These are phyloP conservation scores for Podospora comata DNA, from an alignment of 495 filamentous ascomycete genomes.

Conservation along the genomic window DNA sequence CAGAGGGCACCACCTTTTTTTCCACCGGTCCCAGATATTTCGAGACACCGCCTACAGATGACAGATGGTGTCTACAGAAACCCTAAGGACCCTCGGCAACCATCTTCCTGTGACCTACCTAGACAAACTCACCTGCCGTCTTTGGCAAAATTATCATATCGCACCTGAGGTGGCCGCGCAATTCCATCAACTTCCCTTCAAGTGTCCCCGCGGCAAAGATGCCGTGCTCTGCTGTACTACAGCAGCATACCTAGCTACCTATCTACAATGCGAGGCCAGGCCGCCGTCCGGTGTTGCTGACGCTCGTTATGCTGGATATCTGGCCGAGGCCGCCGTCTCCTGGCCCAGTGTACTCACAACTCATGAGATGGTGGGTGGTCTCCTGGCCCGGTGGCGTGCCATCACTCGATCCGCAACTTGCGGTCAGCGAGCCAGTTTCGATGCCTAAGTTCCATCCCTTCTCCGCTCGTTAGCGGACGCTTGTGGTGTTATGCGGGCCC, in stretches of 20 bases:
- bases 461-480: slow-evolving; percentile 10
- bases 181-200: background rate
- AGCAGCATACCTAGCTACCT: background rate
- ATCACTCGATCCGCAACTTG: background rate
- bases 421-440: slow-evolving; percentile 15
- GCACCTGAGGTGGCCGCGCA: background rate
- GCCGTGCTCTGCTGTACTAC: background rate
- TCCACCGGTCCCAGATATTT: background rate
- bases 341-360: background rate
- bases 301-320: background rate
- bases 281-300: background rate
- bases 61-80: background rate
- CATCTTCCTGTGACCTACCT: no score
- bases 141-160: background rate
- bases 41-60: background rate
- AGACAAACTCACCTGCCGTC: background rate
- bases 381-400: background rate
- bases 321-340: slow-evolving; percentile 15
- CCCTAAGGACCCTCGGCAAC: background rate
- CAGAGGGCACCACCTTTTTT: slow-evolving; percentile 8
- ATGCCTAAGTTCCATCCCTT: slow-evolving; percentile 18
- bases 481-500: slow-evolving; percentile 5
- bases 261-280: background rate
- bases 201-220: background rate
- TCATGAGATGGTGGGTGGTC: background rate